These are phyloP conservation scores for Neocatenulostroma microsporum DNA, from an alignment of 2,329 filamentous ascomycete species.

Conservation along the genomic window DNA sequence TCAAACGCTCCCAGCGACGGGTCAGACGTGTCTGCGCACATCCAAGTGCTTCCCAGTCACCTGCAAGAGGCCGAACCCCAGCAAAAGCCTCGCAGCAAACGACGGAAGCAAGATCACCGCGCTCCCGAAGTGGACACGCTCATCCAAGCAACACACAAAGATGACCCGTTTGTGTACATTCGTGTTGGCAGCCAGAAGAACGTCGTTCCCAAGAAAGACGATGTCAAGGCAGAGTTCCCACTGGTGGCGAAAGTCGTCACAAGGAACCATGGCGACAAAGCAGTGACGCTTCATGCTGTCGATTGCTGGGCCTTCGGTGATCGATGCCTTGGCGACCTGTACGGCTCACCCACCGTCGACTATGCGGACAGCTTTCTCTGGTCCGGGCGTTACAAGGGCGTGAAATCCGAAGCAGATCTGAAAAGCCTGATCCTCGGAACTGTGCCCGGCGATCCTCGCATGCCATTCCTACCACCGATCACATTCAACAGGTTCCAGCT, in stretches of 20 bases:
- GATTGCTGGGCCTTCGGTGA: background rate
- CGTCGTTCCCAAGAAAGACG: background rate
- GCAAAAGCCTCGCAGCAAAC: too few relatives aligned
- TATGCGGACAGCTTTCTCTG: background rate
- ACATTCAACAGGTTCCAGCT: slow-evolving; percentile 1
- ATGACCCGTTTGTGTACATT: too few relatives aligned
- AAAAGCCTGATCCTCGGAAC: background rate
- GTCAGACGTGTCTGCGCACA: too few relatives aligned
- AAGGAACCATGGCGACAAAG: background rate
- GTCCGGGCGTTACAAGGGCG: background rate
- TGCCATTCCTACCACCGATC: background rate
- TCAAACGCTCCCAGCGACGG: too few relatives aligned
- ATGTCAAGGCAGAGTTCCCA: background rate
- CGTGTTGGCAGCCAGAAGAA: too few relatives aligned
- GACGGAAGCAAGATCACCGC: too few relatives aligned
- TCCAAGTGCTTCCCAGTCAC: background rate
- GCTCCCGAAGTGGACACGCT: too few relatives aligned
- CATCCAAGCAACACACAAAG: too few relatives aligned
- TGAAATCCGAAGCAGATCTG: background rate
- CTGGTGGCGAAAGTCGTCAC: background rate
- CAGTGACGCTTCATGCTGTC: background rate
- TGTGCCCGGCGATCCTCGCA: background rate
- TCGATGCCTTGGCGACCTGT: background rate
- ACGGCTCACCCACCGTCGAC: too few relatives aligned
- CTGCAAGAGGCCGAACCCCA: background rate